phyloP scores from a whole-genome alignment of 176 grass and related monocot genomes.

The Olyra latifolia region DNA sequence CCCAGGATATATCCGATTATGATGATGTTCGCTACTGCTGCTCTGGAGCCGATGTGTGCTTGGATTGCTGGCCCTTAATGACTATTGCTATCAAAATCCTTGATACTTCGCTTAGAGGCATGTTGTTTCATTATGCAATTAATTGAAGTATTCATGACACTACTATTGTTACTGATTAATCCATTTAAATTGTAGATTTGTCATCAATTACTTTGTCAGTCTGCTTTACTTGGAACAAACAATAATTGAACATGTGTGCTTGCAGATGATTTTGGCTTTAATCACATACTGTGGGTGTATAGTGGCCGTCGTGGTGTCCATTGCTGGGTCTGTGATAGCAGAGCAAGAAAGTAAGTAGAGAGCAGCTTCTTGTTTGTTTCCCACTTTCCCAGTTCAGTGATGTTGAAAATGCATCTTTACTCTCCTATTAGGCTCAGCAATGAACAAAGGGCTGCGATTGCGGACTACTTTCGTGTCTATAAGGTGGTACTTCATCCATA shows the following conservation, averaged over 20 bases:
- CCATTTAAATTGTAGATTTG: not conserved
- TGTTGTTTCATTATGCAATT: conserved; percentile 14
- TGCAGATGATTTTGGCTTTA: conserved; percentile 97
- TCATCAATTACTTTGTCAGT: not conserved
- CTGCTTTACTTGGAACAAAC: conserved; percentile 12
- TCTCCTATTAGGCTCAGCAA: conserved; percentile 66
- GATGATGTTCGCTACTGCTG: conserved; percentile 98
- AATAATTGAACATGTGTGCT: conserved; percentile 4
- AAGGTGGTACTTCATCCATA: conserved; percentile 54
- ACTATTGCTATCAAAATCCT: conserved; percentile 91
- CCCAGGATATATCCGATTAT: conserved; percentile 95
- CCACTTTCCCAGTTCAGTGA: not conserved
- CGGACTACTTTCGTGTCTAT: conserved; percentile 86
- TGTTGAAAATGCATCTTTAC: conserved; percentile 24
- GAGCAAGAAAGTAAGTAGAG: conserved; percentile 73
- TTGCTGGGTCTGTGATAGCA: conserved; percentile 96
- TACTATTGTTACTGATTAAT: not conserved
- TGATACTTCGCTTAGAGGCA: conserved; percentile 85
- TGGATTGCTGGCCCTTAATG: conserved; percentile 97
- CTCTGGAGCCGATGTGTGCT: conserved; percentile 83
- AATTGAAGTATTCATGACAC: not conserved
- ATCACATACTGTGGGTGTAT: conserved; percentile 94
- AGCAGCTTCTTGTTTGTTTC: conserved; percentile 16
- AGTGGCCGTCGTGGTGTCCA: conserved; percentile 96
- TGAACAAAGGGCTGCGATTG: conserved; percentile 84